Evolutionary conservation across 805 yeast species (phyloP), one percentile per base, ranked within the genome.

Genomic region (Kurtzmaniella fragi): DNA sequence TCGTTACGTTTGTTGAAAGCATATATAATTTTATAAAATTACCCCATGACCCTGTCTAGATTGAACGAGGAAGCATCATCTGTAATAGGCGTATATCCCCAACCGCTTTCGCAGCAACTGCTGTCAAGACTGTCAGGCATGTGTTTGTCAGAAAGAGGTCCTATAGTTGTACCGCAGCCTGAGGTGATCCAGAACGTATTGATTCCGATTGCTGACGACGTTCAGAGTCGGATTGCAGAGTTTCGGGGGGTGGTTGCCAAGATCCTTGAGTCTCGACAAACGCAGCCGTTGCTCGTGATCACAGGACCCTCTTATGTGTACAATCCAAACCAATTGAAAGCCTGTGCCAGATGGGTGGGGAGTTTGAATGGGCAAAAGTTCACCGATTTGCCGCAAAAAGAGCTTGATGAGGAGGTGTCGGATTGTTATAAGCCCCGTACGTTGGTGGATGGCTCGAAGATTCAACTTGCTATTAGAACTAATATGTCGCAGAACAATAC

Each of bases 281-380:
- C 34, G 8, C 32, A 32, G 4, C 62, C 60, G 1, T 44, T 64
- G 15, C 45, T 71, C 43, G 56, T 71, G 1, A 58, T 71, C 2
- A 48, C 67, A 2, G 77, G 77, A 0, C 75, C 77, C 0, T 36
- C 59, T 0, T 46, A 40, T 25, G 53, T 71, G 5, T 50, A 43
- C 3, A 52, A 54, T 31, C 54, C 64, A 0, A 33, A 41, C 6
- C 72, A 70, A 49, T 55, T 65, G 4, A 57, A 52, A 26, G 56
- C 53, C 11, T 71, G 76, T 48, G 65, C 75, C 3, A 56, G 62
- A 39, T 70, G 75, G 75, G 48, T 71, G 8, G 53, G 56, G 4
- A 27, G 48, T 5, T 38, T 48, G 23, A 35, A 41, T 29, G 55
- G 54, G 3, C 49, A 49, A 27, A 23, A 42, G 13, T 39, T 49